Evolutionary conservation across 116 monocot genomes (phyloP).

Genomic region (Dioscorea cayenensis): DNA sequence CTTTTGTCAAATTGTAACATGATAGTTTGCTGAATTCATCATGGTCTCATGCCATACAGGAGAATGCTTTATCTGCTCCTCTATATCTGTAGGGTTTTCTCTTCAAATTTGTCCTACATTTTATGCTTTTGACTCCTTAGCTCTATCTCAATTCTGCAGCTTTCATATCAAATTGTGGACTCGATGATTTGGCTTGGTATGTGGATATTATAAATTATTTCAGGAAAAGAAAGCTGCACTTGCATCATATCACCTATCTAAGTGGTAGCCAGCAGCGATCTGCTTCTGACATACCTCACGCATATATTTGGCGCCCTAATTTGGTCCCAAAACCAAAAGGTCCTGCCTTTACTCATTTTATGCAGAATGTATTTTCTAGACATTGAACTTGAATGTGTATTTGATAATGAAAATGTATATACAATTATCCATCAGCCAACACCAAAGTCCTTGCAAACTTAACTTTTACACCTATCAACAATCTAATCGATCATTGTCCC

Average conservation of each 20-base stretch:
- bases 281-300: constrained; percentile 71
- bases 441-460: no score
- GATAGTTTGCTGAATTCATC: neutral
- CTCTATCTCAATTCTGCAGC: constrained; percentile 35
- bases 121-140: neutral
- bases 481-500: no score
- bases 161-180: constrained; percentile 98
- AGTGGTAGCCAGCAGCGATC: constrained; percentile 90
- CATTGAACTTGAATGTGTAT: neutral
- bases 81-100: neutral
- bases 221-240: constrained; percentile 83
- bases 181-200: constrained; percentile 99
- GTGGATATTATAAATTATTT: constrained; percentile 97
- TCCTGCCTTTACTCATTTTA: constrained; percentile 5
- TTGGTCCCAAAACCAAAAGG: constrained; percentile 99
- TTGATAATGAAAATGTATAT: no score
- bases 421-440: no score
- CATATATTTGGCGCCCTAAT: constrained; percentile 99
- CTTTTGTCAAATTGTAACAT: neutral
- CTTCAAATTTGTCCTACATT: neutral
- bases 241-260: constrained; percentile 89
- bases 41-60: neutral
- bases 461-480: no score
- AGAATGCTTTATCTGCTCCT: neutral
- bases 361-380: neutral